Conservation (phyloP, 2,329 filamentous ascomycete genomes). For the Claviceps digitariae region DNA sequence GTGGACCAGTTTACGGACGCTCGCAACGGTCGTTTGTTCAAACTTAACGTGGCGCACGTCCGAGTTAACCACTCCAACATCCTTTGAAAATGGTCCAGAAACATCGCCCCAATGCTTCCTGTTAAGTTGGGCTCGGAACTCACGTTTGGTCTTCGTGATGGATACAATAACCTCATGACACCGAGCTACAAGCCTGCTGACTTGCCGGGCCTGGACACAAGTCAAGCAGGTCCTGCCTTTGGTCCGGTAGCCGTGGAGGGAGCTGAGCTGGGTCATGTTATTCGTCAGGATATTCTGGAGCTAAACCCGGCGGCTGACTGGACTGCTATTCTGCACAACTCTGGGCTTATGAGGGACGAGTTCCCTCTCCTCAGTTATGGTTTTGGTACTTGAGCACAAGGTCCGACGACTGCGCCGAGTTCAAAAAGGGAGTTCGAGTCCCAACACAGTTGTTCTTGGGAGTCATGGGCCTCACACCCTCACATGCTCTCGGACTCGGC, state of each 20-base stretch:
- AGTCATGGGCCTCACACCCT: slow-evolving; percentile 35
- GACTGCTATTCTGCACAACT: slow-evolving; percentile 36
- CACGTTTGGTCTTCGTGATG: slow-evolving; percentile 35
- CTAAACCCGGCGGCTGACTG: slow-evolving; percentile 33
- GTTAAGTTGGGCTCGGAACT: slow-evolving; percentile 33
- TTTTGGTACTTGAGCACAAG: slow-evolving; percentile 29
- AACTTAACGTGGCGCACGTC: slow-evolving; percentile 6
- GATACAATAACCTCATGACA: slow-evolving; percentile 35
- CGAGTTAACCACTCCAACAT: slow-evolving; percentile 16
- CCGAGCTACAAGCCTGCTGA: slow-evolving; percentile 25
- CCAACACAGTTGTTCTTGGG: slow-evolving; percentile 38
- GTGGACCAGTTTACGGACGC: neutral
- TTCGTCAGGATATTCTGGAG: slow-evolving; percentile 35
- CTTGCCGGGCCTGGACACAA: slow-evolving; percentile 26
- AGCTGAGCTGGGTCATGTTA: slow-evolving; percentile 36
- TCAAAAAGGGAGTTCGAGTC: slow-evolving; percentile 33
- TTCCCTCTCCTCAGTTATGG: slow-evolving; percentile 30
- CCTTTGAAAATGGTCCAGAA: slow-evolving; percentile 36
- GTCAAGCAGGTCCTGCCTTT: slow-evolving; percentile 32
- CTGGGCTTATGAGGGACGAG: slow-evolving; percentile 36
- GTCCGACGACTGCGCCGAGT: slow-evolving; percentile 20
- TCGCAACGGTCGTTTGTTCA: neutral
- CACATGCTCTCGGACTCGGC: slow-evolving; percentile 27
- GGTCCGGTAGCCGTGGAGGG: slow-evolving; percentile 35
- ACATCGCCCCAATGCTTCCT: slow-evolving; percentile 29